Evolutionary conservation across 1,284 basidiomycete species (phyloP), one percentile per base, ranked within the genome.

Genomic region (Mycena sp.): DNA sequence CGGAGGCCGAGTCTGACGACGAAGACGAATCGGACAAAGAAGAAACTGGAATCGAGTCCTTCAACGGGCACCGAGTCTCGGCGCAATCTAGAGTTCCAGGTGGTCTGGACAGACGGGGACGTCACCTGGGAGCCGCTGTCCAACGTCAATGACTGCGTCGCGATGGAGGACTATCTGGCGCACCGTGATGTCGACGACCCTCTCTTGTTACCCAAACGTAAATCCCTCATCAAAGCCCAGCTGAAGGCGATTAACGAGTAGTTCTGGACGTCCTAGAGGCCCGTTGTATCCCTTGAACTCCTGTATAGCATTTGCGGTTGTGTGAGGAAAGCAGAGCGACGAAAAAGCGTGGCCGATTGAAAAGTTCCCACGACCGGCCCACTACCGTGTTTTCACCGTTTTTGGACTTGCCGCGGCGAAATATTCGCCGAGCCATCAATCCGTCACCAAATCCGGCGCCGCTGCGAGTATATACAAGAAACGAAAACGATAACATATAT

Each of bases 31-130:
- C 50, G 28, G 38, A 40, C 19, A 4, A 23, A 30, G 53, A 55
- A 26, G 53, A 55, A 26, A 44, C 38, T 11, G 45, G 21, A 17
- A 41, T 58, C 26, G 29, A 5, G 16, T 46, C 46, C 14, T 17
- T 58, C 32, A 58, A 58, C 48, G 57, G 57, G 46, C 57, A 58
- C 28, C 57, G 57, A 25, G 23, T 9, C n/a, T 6, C 52, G 60
- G 6, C 44, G 40, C 16, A 37, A 62, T 38, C 29, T n/a, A n/a
- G n/a, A n/a, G n/a, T n/a, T n/a, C n/a, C n/a, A n/a, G n/a, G n/a
- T n/a, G n/a, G n/a, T n/a, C n/a, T n/a, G n/a, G n/a, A n/a, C n/a
- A n/a, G n/a, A n/a, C n/a, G n/a, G n/a, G n/a, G n/a, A n/a, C n/a
- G n/a, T n/a, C n/a, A n/a, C n/a, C n/a, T n/a, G n/a, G n/a, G n/a